Percentiles rank a stretch among this genome's conserved stretches.
Evolutionary conservation across 2,329 filamentous ascomycete species (phyloP).

Genomic region (Apiospora rasikravindrae): DNA sequence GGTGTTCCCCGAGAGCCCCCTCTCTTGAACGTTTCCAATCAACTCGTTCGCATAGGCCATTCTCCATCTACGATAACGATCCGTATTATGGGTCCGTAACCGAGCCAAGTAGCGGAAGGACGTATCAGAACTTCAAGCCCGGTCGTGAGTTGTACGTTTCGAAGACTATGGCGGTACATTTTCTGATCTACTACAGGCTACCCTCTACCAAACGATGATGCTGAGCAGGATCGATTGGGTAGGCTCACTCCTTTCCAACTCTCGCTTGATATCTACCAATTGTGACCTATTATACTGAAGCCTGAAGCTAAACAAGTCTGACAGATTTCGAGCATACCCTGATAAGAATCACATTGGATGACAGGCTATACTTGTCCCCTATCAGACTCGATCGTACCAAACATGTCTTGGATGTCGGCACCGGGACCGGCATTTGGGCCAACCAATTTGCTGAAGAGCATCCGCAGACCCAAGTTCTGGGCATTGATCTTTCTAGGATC

Average conservation of each 20-base stretch:
- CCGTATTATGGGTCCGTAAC: background rate
- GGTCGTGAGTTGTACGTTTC: background rate
- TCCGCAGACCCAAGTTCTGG: background rate
- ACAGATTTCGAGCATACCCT: background rate
- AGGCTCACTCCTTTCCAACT: background rate
- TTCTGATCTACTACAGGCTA: background rate
- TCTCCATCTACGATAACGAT: background rate
- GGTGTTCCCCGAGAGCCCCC: background rate
- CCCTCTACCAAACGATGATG: slow-evolving; percentile 1
- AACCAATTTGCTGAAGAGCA: background rate
- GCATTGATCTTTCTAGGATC: slow-evolving; percentile 1
- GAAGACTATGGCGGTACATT: background rate
- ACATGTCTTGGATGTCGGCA: slow-evolving; percentile 1
- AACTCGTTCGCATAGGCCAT: background rate
- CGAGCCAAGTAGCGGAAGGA: background rate
- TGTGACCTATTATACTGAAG: too few relatives aligned
- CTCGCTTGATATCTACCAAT: too few relatives aligned
- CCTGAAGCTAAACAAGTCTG: background rate
- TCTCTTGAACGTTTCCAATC: background rate
- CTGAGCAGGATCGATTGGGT: slow-evolving; percentile 13
- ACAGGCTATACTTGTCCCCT: slow-evolving; percentile 2
- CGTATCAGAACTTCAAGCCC: slow-evolving; percentile 15
- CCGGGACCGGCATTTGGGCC: background rate
- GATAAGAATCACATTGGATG: background rate
- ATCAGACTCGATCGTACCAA: background rate